These are phyloP conservation scores for Crepidotus variabilis DNA, from an alignment of 768 basidiomycete genomes.

Conservation along the genomic window DNA sequence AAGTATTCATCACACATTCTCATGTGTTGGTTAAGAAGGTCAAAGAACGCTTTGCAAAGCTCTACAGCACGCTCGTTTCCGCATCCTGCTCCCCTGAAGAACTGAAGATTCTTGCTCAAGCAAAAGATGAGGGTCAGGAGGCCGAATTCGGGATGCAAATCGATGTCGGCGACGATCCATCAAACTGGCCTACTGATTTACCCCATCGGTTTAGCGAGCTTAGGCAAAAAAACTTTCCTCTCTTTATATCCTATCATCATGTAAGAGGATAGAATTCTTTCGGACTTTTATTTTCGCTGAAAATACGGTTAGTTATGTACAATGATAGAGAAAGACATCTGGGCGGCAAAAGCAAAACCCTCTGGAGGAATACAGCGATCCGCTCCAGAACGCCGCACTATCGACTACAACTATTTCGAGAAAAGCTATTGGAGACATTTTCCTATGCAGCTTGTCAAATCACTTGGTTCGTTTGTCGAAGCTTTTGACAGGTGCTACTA, in stretches of 20 bases:
- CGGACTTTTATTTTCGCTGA: neutral
- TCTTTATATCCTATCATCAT: neutral
- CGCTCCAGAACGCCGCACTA: neutral
- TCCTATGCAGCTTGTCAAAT: neutral
- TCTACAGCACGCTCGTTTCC: neutral
- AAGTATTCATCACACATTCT: constrained; percentile 69
- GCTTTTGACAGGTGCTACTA: neutral
- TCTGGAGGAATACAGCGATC: neutral
- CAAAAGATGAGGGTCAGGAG: neutral
- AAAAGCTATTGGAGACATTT: neutral
- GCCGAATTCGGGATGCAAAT: neutral
- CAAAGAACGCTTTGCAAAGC: constrained; percentile 50
- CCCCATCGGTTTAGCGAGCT: neutral
- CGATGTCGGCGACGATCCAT: neutral
- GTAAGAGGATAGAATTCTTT: neutral
- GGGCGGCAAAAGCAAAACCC: neutral
- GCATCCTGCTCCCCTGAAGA: neutral
- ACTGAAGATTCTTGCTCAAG: neutral
- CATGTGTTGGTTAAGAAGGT: constrained; percentile 57
- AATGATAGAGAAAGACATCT: neutral
- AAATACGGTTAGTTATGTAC: neutral
- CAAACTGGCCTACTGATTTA: neutral
- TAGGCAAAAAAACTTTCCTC: neutral
- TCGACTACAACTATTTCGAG: neutral
- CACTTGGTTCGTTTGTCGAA: neutral